Evolutionary conservation across 306 rosid genomes (phyloP).

Genomic region (Pterocarpus santalinus): DNA sequence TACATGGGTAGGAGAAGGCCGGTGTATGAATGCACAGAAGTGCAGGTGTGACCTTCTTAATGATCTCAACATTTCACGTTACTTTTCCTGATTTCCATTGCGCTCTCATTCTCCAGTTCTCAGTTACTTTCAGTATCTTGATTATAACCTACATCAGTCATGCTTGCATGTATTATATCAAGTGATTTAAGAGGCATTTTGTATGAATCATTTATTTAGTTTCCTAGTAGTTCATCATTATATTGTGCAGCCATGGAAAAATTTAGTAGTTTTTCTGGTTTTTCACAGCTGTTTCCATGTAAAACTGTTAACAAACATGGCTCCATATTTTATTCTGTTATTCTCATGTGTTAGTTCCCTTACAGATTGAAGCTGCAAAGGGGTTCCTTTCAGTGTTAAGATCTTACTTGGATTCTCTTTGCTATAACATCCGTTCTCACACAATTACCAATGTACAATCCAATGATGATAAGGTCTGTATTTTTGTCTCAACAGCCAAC

Average conservation of each 20-base stretch:
- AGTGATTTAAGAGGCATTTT: slow-evolving; percentile 22
- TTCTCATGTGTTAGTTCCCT: slow-evolving; percentile 33
- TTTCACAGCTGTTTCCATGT: slow-evolving; percentile 9
- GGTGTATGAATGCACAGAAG: slow-evolving; percentile 85
- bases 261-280: slow-evolving; percentile 18
- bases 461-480: slow-evolving; percentile 91
- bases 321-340: background rate
- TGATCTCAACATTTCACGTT: slow-evolving; percentile 14
- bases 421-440: slow-evolving; percentile 87
- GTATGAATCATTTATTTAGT: slow-evolving; percentile 2
- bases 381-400: slow-evolving; percentile 81
- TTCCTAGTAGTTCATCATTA: slow-evolving; percentile 16
- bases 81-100: background rate
- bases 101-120: background rate
- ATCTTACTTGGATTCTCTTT: slow-evolving; percentile 93
- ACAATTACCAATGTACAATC: slow-evolving; percentile 98
- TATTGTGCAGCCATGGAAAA: slow-evolving; percentile 42
- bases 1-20: slow-evolving; percentile 93
- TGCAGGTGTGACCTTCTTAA: slow-evolving; percentile 71
- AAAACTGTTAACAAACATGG: slow-evolving; percentile 14
- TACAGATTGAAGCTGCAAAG: slow-evolving; percentile 91
- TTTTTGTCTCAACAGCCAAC: slow-evolving; percentile 37
- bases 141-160: slow-evolving; percentile 15
- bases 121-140: background rate
- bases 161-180: slow-evolving; percentile 21